Evolutionary conservation across 768 basidiomycete species (phyloP), one percentile per base, ranked within the genome.

Genomic region (Suillus bovinus): DNA sequence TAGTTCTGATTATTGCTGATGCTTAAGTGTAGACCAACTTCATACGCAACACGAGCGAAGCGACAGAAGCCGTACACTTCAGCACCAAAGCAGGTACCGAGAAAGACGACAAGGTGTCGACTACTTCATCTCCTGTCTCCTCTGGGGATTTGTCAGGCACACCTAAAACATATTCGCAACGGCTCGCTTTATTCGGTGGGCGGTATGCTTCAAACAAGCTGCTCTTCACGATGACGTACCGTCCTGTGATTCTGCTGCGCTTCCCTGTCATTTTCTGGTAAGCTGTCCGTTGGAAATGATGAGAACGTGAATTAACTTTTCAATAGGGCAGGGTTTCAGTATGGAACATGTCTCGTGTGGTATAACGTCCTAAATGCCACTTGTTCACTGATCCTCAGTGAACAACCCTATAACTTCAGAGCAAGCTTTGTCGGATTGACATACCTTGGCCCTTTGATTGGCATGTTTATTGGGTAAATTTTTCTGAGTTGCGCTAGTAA

Each of bases 341-440:
- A 70, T 36, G 69, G 69, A 9, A 57, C 61, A 2, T 63, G 63
- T 62, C 62, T 70, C 11, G 66, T 69, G 52, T 70, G 68, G 68
- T 70, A 67, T 42, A 69, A 70, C 29, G 68, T 70, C 10, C 64
- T 70, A 44, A 69, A 69, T 44, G 68, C 66, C 34, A 69, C 68
- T 1, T 64, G 58, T 29, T 69, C 68, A 7, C 56, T 67, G 49
- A 70, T 69, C 13, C 47, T 70, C 29, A 68, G 69, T 20, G 44
- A 41, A n/a, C 33, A 64, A 20, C 69, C 69, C 3, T 70, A 70
- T 50, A 66, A 70, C 39, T 70, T 70, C 36, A 52, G 61, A n/a
- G 64, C 69, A n/a, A 67, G 66, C 46, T 65, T 56, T 24, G 69
- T 70, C 20, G 69, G 69, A 16, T 42, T 69, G 52, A 29, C 64